Base-by-base conservation (phyloP, 257 asterid species). In the Nicotiana obtusifolia region DNA sequence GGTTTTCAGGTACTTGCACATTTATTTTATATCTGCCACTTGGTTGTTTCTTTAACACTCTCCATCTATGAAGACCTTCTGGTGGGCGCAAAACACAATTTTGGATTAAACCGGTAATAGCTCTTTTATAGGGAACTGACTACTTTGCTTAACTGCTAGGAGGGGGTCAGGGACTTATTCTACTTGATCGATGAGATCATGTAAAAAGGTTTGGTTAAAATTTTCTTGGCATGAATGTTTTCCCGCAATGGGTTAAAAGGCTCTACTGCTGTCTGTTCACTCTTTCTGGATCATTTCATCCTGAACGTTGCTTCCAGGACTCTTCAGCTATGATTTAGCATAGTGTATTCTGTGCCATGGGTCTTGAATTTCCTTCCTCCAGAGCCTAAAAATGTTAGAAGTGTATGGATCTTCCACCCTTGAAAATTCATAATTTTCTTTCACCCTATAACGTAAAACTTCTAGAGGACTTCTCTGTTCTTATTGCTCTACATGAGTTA, bases 1-100 rank as follows among this genome's bases (percentile, higher is more conserved):
- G 99, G 99, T 95, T 79, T 95, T 95, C 95, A 95, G 98, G 99
- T 95, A 87, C 73, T 76, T 80, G 61, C 68, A 67, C 62, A 68
- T 69, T 83, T 69, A 69, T 81, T 35, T 54, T n/a, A 7, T 78
- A 47, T 84, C 59, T 79, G 61, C 65, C 65, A 68, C 65, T 31
- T 80, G 68, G 22, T 81, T 28, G 9, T 83, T 81, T 44, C 41
- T 64, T 65, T 37, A 26, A 76, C 2, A 53, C 64, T 75, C 33
- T 11, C 44, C 30, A 7, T 8, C 16, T 24, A 14, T 15, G 79
- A 31, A 8, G 22, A 49, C 79, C 49, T 47, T 73, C 14, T 24
- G 41, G 15, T 47, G 41, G 41, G 37, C 47, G 79, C 79, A 73
- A 47, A 73, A 17, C 9, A 22, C 13, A 13, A n/a, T 20, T 71